Base-by-base conservation (phyloP, 2,329 filamentous ascomycete genomes). In the Gremmenia infestans region DNA sequence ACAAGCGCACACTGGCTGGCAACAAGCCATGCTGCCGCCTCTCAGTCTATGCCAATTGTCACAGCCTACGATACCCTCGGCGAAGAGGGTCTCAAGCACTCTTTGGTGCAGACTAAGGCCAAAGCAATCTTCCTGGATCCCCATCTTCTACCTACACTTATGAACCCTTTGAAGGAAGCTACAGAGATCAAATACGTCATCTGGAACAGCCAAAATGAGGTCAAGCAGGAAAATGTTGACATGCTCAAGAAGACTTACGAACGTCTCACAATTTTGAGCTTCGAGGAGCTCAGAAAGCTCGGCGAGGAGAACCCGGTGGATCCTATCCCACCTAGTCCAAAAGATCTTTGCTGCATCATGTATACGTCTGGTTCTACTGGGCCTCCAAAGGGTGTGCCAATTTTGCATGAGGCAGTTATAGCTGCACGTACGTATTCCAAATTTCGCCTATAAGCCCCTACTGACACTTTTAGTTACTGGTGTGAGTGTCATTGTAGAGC, bases 51-150 rank as follows among this genome's bases (percentile, higher is more conserved):
- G 70, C 83, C 88, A 57, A 91, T 96, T 62, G 92, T 96, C 50
- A 97, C 92, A 43, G 91, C 91, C 50, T 96, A 96, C 73, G 91
- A 96, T 72, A 95, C 91, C 22, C 85, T 96, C 46, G 91, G 91
- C 53, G 81, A 89, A 67, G 83, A 85, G 60, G 91, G 91, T 47
- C 82, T 96, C 61, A 84, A 86, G 74, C 91, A 95, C 76, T 94
- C 91, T 2, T 82, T 96, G 60, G 78, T 85, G 35, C 88, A 95
- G 74, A 93, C 89, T 53, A 77, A 84, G 61, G 87, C 89, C 55
- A 83, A 84, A 65, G 86, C 87, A 72, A 92, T 96, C 78, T 95
- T 91, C 73, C 81, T 90, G 61, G 91, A 96, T 69, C 87, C 91
- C 7, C 83, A 88, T 64, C 83, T 96, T 52, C 75, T 87, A 56